Conservation (phyloP, 345 rosid species). For the Gossypioides kirkii region DNA sequence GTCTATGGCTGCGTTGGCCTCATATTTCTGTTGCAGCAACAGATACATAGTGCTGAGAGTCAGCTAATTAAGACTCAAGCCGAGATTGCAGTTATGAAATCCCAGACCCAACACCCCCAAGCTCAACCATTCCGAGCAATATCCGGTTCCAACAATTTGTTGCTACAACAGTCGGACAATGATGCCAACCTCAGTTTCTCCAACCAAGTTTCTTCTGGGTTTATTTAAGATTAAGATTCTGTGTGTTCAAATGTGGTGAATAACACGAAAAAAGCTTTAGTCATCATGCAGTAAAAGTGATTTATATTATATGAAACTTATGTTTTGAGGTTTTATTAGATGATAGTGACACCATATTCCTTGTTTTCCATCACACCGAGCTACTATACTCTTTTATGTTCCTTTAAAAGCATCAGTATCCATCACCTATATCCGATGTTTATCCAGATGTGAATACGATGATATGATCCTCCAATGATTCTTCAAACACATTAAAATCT, state of each 20-base stretch:
- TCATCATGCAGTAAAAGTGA: background rate
- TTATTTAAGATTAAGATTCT: background rate
- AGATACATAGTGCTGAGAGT: slow-evolving; percentile 39
- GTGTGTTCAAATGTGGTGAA: background rate
- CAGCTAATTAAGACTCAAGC: slow-evolving; percentile 44
- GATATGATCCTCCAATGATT: too few species aligned
- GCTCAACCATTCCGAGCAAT: background rate
- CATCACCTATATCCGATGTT: too few species aligned
- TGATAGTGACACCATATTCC: background rate
- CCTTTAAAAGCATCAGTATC: too few species aligned
- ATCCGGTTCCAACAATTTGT: background rate
- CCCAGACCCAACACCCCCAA: background rate
- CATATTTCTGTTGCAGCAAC: slow-evolving; percentile 36
- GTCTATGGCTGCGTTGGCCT: slow-evolving; percentile 60
- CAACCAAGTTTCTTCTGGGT: background rate
- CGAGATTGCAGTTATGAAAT: slow-evolving; percentile 28
- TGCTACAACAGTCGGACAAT: background rate
- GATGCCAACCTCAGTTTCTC: background rate
- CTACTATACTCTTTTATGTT: too few species aligned
- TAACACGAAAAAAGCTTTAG: background rate
- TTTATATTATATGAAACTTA: background rate
- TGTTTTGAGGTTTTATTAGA: background rate
- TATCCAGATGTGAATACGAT: too few species aligned
- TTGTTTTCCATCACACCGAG: background rate
- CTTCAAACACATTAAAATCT: too few species aligned